Evolutionary conservation across 768 basidiomycete species (phyloP).

Genomic region (Amanita fuliginea): DNA sequence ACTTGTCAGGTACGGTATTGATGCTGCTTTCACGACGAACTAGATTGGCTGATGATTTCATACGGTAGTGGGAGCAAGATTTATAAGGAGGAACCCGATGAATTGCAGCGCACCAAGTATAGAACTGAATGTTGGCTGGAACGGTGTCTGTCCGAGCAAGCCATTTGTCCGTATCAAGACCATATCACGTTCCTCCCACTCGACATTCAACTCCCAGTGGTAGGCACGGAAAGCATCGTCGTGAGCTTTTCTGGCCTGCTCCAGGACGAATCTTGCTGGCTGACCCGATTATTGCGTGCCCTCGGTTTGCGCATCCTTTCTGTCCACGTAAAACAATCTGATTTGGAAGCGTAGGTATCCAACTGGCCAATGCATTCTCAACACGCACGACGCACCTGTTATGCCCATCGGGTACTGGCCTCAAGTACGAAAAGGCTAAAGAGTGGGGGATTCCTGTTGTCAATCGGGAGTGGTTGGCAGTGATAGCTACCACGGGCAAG

Average conservation of each 20-base stretch:
- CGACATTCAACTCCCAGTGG: constrained; percentile 41
- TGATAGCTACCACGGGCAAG: constrained; percentile 40
- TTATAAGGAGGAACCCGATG: constrained; percentile 46
- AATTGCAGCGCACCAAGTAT: constrained; percentile 37
- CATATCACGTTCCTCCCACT: constrained; percentile 68
- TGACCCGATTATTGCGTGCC: constrained; percentile 54
- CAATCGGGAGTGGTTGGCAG: constrained; percentile 55
- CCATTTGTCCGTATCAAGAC: constrained; percentile 55
- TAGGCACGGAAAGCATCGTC: constrained; percentile 42
- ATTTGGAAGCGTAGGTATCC: constrained; percentile 32
- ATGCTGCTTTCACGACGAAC: background rate
- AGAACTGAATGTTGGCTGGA: constrained; percentile 95
- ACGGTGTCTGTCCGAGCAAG: constrained; percentile 66
- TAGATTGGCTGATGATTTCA: constrained; percentile 3
- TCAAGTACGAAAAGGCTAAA: constrained; percentile 67
- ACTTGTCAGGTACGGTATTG: constrained; percentile 49
- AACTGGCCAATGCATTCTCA: constrained; percentile 46
- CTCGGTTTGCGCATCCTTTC: constrained; percentile 35
- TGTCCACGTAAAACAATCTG: background rate
- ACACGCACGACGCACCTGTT: constrained; percentile 70
- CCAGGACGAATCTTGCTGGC: constrained; percentile 54
- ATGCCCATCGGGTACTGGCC: constrained; percentile 58
- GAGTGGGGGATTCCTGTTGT: constrained; percentile 78
- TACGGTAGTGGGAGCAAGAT: constrained; percentile 55
- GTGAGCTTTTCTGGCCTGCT: constrained; percentile 73